Percentiles rank a stretch among this genome's conserved stretches.
These are phyloP conservation scores for Pinus taeda DNA, from an alignment of 75 land plant genomes.

Conservation along the genomic window DNA sequence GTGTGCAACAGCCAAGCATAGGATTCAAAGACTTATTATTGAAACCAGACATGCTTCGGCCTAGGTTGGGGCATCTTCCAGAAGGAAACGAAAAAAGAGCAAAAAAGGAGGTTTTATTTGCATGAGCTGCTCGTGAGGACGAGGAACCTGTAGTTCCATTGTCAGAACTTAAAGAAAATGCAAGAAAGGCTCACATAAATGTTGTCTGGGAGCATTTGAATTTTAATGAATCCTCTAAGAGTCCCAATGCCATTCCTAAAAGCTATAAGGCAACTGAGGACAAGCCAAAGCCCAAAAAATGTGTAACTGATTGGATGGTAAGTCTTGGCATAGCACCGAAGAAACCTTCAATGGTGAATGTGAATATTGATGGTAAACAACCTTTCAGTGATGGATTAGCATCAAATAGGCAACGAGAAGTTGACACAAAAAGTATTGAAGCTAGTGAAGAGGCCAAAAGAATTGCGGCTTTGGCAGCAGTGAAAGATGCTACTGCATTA, in stretches of 20 bases:
- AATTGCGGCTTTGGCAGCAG: no score
- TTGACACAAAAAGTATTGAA: no score
- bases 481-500: no score
- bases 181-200: neutral
- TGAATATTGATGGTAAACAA: neutral
- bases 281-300: neutral
- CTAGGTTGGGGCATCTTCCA: no score
- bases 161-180: neutral
- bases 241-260: neutral
- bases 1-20: no score
- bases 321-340: conserved; percentile 43
- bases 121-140: no score
- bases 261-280: neutral
- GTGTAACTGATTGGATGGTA: conserved; percentile 45
- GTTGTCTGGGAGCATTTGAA: conserved; percentile 7
- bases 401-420: conserved; percentile 4
- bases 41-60: no score
- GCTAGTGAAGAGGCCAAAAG: no score
- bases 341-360: conserved; percentile 9
- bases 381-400: neutral
- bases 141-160: no score
- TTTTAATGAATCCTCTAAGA: neutral
- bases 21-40: no score
- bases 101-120: no score
- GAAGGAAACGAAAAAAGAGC: no score